Base-by-base conservation (phyloP, 2,329 filamentous ascomycete species). In the Aspergillus cejpii region DNA sequence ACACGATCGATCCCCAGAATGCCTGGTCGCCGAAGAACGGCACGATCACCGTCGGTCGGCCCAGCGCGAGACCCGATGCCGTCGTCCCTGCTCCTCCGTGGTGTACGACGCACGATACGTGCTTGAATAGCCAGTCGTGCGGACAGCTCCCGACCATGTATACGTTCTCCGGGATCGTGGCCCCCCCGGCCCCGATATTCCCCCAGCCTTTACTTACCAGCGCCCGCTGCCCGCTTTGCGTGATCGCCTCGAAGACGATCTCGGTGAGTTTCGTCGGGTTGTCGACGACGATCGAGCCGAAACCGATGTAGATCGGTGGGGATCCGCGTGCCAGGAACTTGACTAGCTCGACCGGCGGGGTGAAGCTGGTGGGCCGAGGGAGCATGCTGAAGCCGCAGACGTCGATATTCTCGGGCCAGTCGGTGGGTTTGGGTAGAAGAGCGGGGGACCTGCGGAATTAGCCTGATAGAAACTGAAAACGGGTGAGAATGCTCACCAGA, bases 171-270 rank as follows among this genome's bases (percentile, higher is more conserved):
- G 87, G 87, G n/a, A 88, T 67, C 1, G 77, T 77, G 3, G 85
- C 62, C 24, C 80, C 73, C 55, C 88, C 84, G 0, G 79, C 84
- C 23, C 87, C 88, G 6, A 94, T 73, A 0, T 87, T 87, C 39
- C 88, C 87, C 89, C 88, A 94, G 12, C 88, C 89, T 59, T 91
- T 89, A 0, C 87, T 91, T 1, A 94, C 83, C 1, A 94, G 69
- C 1, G 87, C 88, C 45, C 88, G 76, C n/a, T 86, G 76, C 1
- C 85, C 84, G 0, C 82, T 75, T 7, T 75, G 72, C 41, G 74
- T 70, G 2, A 89, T 73, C 1, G 86, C 85, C 11, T 85, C 80
- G 44, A 90, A 86, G 6, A 91, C 84, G 46, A 83, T 74, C 15
- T 74, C 69, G 0, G 86, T 90, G 65, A 90, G 77, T 0, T 71